Percentiles rank a stretch among this genome's conserved stretches.
phyloP scores from a whole-genome alignment of 805 yeast genomes.

The Tanozyma kutaoensis region DNA sequence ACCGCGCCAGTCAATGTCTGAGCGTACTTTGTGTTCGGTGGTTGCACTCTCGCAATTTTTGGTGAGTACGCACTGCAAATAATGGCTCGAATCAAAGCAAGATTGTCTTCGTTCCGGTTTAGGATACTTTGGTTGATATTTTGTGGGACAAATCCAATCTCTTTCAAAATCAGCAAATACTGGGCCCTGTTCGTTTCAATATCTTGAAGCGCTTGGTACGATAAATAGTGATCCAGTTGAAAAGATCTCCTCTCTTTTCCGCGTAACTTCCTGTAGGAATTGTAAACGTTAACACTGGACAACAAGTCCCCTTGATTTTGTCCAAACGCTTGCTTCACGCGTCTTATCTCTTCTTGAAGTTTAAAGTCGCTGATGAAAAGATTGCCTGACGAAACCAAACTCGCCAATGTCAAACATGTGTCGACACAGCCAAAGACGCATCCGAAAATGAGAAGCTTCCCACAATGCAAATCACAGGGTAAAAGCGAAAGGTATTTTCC shows the following conservation, averaged over 20 bases:
- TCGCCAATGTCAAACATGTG: slow-evolving; percentile 65
- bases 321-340: slow-evolving; percentile 28
- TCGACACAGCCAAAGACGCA: slow-evolving; percentile 77
- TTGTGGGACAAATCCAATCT: slow-evolving; percentile 59
- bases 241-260: slow-evolving; percentile 21
- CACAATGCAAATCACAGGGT: slow-evolving; percentile 80
- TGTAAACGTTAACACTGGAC: slow-evolving; percentile 48
- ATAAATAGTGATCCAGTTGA: slow-evolving; percentile 43
- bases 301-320: slow-evolving; percentile 56
- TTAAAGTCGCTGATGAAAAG: slow-evolving; percentile 60
- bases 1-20: slow-evolving; percentile 67
- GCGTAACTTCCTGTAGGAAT: slow-evolving; percentile 28
- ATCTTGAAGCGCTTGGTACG: slow-evolving; percentile 54
- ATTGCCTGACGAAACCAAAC: slow-evolving; percentile 58
- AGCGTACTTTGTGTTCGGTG: slow-evolving; percentile 68
- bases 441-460: slow-evolving; percentile 69
- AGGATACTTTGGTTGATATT: slow-evolving; percentile 9
- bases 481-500: slow-evolving; percentile 71
- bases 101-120: slow-evolving; percentile 40
- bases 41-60: slow-evolving; percentile 63
- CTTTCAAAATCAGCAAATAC: slow-evolving; percentile 55
- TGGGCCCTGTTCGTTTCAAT: slow-evolving; percentile 61
- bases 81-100: slow-evolving; percentile 46
- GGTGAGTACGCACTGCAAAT: slow-evolving; percentile 79
- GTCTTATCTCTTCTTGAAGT: slow-evolving; percentile 49